Percentiles rank a stretch among this genome's conserved stretches.
Evolutionary conservation across 352 stramenopile species (phyloP).

Genomic region (Phytophthora macrochlamydospora): DNA sequence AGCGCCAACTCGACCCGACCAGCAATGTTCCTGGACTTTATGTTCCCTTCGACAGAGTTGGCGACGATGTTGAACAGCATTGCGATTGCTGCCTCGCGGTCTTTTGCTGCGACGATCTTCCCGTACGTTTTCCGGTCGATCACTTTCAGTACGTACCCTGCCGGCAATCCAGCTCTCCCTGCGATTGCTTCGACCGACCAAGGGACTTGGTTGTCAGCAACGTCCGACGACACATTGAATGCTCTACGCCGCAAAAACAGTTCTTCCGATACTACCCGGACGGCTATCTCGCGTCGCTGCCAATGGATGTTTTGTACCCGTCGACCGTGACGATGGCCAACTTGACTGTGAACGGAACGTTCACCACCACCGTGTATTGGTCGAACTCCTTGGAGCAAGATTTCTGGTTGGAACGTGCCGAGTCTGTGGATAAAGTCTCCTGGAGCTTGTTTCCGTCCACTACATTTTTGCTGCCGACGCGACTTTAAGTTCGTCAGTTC

Average conservation of each 20-base stretch:
- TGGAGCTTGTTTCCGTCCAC: constrained; percentile 50
- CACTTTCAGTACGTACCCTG: constrained; percentile 43
- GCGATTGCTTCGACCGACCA: constrained; percentile 10
- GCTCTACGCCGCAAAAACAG: constrained; percentile 41
- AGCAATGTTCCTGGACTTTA: constrained; percentile 57
- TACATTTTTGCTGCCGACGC: constrained; percentile 33
- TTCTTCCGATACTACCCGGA: constrained; percentile 42
- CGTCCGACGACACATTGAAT: constrained; percentile 37
- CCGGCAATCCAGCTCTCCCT: constrained; percentile 42
- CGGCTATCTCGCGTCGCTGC: constrained; percentile 22
- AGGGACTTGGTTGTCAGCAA: constrained; percentile 28
- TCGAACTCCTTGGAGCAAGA: constrained; percentile 38
- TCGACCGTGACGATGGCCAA: constrained; percentile 14
- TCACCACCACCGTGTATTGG: constrained; percentile 56
- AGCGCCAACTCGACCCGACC: constrained; percentile 11
- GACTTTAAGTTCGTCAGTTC: constrained; percentile 7
- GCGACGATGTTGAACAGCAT: not conserved
- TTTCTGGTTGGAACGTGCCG: constrained; percentile 62
- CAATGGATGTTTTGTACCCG: constrained; percentile 30
- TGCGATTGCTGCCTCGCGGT: constrained; percentile 11
- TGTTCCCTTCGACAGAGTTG: constrained; percentile 21
- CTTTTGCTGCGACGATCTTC: constrained; percentile 35
- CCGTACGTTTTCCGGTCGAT: constrained; percentile 51
- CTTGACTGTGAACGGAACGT: constrained; percentile 20
- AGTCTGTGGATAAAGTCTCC: constrained; percentile 45